Evolutionary conservation across 2,329 filamentous ascomycete species (phyloP).

Genomic region (Claviceps sorghi): DNA sequence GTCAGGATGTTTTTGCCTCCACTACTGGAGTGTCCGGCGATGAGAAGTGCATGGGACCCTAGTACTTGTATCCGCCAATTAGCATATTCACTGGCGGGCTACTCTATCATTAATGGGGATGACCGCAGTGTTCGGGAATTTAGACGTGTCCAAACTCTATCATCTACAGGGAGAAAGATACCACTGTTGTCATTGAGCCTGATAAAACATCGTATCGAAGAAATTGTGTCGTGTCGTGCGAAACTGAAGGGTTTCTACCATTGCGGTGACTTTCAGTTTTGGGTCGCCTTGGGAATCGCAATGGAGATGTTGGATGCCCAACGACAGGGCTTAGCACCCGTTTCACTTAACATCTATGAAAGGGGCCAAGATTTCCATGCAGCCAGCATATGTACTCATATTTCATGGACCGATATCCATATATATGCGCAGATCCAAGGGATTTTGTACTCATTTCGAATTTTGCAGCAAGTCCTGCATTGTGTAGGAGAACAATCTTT

Average conservation of each 20-base stretch:
- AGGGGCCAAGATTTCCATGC: neutral
- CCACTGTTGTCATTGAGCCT: constrained; percentile 6
- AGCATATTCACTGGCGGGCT: constrained; percentile 33
- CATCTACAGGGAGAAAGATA: constrained; percentile 16
- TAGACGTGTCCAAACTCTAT: constrained; percentile 18
- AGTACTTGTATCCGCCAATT: constrained; percentile 35
- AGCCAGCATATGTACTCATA: neutral
- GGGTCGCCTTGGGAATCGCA: constrained; percentile 10
- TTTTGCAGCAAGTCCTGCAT: constrained; percentile 24
- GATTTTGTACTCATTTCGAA: constrained; percentile 45
- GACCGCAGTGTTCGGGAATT: constrained; percentile 20
- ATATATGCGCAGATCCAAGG: constrained; percentile 46
- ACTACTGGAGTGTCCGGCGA: constrained; percentile 41
- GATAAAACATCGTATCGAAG: constrained; percentile 4
- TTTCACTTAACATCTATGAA: neutral
- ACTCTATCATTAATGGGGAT: neutral
- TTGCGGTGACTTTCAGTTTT: constrained; percentile 9
- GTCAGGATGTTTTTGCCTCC: constrained; percentile 49
- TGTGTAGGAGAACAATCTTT: neutral
- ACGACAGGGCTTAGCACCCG: constrained; percentile 10
- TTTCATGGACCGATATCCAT: constrained; percentile 45
- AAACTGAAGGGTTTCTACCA: constrained; percentile 4
- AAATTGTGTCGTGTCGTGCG: constrained; percentile 8
- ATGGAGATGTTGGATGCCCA: constrained; percentile 17
- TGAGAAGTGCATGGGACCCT: constrained; percentile 42